Percentiles rank a stretch among this genome's conserved stretches.
Conservation (phyloP, 768 basidiomycete genomes). For the Agrocybe chaxingu region DNA sequence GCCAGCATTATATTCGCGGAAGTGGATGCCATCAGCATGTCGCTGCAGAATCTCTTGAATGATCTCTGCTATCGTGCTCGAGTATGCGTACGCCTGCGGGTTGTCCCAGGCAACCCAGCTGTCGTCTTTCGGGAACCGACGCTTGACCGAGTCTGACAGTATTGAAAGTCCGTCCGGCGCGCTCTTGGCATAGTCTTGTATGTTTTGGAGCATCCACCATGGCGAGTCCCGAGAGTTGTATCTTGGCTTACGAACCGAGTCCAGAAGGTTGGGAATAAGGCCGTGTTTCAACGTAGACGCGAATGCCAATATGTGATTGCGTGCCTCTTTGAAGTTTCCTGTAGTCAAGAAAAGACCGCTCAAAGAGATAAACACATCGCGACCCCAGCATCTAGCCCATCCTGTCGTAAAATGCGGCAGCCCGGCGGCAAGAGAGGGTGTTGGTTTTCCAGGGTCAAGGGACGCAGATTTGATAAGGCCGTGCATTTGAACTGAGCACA, state of each 20-base stretch:
- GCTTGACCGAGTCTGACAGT: conserved; percentile 76
- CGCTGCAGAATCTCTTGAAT: conserved; percentile 96
- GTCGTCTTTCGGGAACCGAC: conserved; percentile 95
- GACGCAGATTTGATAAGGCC: conserved; percentile 90
- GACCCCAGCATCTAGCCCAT: conserved; percentile 98
- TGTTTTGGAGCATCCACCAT: conserved; percentile 99
- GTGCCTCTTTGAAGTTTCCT: conserved; percentile 83
- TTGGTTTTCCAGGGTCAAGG: conserved; percentile 64
- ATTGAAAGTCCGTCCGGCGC: conserved; percentile 84
- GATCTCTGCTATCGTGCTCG: conserved; percentile 86
- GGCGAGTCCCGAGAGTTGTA: conserved; percentile 98
- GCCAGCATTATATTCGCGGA: conserved; percentile 96
- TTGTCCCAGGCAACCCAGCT: conserved; percentile 94
- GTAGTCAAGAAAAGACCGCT: conserved; percentile 93
- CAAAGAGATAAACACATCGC: conserved; percentile 91
- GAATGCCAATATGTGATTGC: conserved; percentile 89
- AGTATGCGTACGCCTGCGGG: conserved; percentile 73
- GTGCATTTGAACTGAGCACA: conserved; percentile 87
- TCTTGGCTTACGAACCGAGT: conserved; percentile 84
- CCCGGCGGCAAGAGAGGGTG: conserved; percentile 89
- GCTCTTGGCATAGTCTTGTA: conserved; percentile 86
- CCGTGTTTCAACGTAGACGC: conserved; percentile 93
- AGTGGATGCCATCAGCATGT: conserved; percentile 88
- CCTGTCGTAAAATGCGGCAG: conserved; percentile 89
- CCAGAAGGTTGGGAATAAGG: conserved; percentile 92